A percentile compares a stretch with the other conserved stretches of the same genome.
Conservation (phyloP, 768 basidiomycete genomes). For the Termitomyces heimii region DNA sequence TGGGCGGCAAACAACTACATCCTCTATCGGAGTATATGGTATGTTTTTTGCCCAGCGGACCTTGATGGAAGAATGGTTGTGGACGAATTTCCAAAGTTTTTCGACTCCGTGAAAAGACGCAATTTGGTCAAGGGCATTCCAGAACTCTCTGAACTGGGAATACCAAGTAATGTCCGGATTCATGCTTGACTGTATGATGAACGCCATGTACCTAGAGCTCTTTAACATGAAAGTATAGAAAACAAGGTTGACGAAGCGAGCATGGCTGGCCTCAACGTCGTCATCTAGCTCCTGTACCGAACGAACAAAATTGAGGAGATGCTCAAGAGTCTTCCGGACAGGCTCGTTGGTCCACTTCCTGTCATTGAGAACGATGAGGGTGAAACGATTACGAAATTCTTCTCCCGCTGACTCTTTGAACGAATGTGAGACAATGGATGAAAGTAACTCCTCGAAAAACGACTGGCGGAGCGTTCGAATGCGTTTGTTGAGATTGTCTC, state of each 20-base stretch:
- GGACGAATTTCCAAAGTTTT: background rate
- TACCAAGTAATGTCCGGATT: background rate
- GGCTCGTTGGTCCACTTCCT: background rate
- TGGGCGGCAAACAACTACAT: background rate
- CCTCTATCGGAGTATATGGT: background rate
- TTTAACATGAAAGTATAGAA: background rate
- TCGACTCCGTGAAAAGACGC: background rate
- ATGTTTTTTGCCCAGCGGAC: background rate
- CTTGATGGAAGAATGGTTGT: background rate
- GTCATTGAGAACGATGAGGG: background rate
- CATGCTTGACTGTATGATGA: background rate
- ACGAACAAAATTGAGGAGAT: background rate
- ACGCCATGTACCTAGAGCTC: background rate
- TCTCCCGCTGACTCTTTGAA: background rate
- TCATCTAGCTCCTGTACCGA: too few species aligned
- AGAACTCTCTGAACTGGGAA: background rate
- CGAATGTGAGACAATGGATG: background rate
- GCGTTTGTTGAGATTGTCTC: background rate
- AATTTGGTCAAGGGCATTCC: background rate
- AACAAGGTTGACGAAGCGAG: background rate
- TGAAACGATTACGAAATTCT: background rate
- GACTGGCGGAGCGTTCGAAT: background rate
- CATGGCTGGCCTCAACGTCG: background rate
- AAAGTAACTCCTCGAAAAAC: background rate
- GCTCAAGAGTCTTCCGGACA: background rate